A percentile compares a stretch with the other conserved stretches of the same genome.
Conservation (phyloP, 495 filamentous ascomycete genomes). For the Filosporella fistucella region DNA sequence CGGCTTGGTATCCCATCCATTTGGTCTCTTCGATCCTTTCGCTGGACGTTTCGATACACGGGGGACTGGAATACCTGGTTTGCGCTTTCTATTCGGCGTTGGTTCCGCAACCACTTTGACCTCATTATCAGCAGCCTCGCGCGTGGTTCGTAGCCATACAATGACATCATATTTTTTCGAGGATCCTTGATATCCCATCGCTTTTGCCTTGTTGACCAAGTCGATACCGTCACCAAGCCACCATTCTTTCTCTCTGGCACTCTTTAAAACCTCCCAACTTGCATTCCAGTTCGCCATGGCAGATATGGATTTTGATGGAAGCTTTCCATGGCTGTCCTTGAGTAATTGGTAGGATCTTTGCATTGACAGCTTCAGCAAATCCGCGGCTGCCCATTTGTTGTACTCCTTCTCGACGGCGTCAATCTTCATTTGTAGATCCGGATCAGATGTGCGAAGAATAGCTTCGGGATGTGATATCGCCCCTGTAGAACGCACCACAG, state of each 20-base stretch:
- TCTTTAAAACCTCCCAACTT: slow-evolving; percentile 18
- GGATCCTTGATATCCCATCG: slow-evolving; percentile 16
- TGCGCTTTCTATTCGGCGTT: slow-evolving; percentile 17
- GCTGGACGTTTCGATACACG: slow-evolving; percentile 12
- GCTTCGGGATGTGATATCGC: slow-evolving; percentile 17
- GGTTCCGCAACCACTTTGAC: slow-evolving; percentile 11
- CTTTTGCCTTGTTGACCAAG: slow-evolving; percentile 18
- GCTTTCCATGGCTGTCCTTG: slow-evolving; percentile 17
- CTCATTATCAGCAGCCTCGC: slow-evolving; percentile 10
- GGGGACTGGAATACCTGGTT: not conserved
- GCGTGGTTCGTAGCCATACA: slow-evolving; percentile 10
- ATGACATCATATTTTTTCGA: slow-evolving; percentile 21
- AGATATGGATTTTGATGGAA: slow-evolving; percentile 5
- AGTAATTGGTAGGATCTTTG: slow-evolving; percentile 14
- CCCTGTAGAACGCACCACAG: slow-evolving; percentile 2
- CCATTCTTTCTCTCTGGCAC: slow-evolving; percentile 15
- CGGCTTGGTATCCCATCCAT: not conserved
- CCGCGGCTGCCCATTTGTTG: not conserved
- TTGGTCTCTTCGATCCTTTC: slow-evolving; percentile 14
- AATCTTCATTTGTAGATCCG: slow-evolving; percentile 8
- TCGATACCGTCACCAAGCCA: slow-evolving; percentile 20
- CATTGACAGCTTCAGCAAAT: slow-evolving; percentile 13
- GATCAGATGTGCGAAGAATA: slow-evolving; percentile 14
- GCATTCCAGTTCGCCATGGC: slow-evolving; percentile 13
- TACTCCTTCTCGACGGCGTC: slow-evolving; percentile 10